phyloP scores from a whole-genome alignment of 2,329 filamentous ascomycete species.

The Colletotrichum lini region DNA sequence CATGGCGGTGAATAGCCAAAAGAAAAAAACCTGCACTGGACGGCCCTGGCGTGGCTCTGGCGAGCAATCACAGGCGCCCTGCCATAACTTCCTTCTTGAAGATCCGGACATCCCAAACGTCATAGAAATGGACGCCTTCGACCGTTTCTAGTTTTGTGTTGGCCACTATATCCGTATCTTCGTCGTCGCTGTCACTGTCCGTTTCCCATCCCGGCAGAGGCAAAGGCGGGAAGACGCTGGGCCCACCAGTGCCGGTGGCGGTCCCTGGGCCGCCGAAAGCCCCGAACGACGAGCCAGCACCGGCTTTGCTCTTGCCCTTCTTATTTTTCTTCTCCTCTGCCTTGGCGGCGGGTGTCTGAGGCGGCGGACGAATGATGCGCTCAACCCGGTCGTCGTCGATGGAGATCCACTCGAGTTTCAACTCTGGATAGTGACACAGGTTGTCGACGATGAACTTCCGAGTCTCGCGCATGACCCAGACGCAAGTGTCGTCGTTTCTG shows the following conservation, averaged over 20 bases:
- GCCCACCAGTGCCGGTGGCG: constrained; percentile 25
- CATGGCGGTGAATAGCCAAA: background rate
- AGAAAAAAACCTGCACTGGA: background rate
- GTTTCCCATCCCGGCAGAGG: constrained; percentile 47
- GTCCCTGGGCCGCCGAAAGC: constrained; percentile 37
- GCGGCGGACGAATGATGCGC: constrained; percentile 60
- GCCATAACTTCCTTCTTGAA: constrained; percentile 70
- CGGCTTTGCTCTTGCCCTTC: constrained; percentile 44
- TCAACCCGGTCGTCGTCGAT: constrained; percentile 67
- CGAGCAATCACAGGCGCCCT: constrained; percentile 54
- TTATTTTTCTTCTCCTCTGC: constrained; percentile 46
- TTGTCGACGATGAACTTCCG: constrained; percentile 72
- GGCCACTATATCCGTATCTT: constrained; percentile 44
- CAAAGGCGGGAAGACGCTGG: constrained; percentile 47
- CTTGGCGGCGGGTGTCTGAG: constrained; percentile 48
- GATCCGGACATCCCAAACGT: constrained; percentile 66
- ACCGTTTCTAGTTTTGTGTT: constrained; percentile 55
- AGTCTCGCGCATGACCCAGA: constrained; percentile 70
- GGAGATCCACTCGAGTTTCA: constrained; percentile 72
- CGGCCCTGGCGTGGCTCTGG: background rate
- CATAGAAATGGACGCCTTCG: constrained; percentile 58
- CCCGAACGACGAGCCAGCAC: constrained; percentile 12
- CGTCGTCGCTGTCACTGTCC: constrained; percentile 54
- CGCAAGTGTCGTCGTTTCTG: constrained; percentile 69
- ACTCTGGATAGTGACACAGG: constrained; percentile 66